These are phyloP conservation scores for Albizia julibrissin DNA, from an alignment of 306 rosid species.

Conservation along the genomic window DNA sequence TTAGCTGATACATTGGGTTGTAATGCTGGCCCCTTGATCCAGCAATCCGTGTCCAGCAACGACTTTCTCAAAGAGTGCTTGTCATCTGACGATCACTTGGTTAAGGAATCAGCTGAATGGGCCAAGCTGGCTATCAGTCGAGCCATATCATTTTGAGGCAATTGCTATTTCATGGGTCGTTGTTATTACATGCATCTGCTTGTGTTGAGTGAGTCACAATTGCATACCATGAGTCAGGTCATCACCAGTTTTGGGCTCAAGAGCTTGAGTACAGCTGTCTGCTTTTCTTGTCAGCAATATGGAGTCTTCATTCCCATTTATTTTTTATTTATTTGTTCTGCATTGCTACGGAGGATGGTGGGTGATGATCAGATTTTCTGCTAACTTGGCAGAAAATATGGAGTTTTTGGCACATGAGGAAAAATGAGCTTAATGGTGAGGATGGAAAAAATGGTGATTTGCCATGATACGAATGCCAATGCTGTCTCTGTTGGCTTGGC, in stretches of 20 bases:
- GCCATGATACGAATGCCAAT: conserved; percentile 39
- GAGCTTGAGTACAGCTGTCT: conserved; percentile 50
- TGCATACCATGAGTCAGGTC: conserved; percentile 87
- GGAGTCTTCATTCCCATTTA: conserved; percentile 46
- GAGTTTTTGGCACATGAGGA: conserved; percentile 30
- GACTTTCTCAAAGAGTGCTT: conserved; percentile 54
- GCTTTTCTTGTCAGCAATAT: conserved; percentile 55
- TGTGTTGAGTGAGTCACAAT: conserved; percentile 66
- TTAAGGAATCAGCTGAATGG: conserved; percentile 79
- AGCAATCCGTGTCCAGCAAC: conserved; percentile 57
- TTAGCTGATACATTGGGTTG: conserved; percentile 69
- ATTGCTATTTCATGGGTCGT: conserved; percentile 41
- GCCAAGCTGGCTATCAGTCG: conserved; percentile 66
- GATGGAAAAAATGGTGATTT: conserved; percentile 34
- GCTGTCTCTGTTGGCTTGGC: conserved; percentile 37
- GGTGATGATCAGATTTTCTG: conserved; percentile 65
- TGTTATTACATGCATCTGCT: conserved; percentile 81
- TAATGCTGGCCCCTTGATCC: conserved; percentile 58
- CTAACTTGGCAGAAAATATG: conserved; percentile 73
- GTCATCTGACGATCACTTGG: conserved; percentile 55
- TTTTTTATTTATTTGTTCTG: conserved; percentile 47
- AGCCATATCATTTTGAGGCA: conserved; percentile 60
- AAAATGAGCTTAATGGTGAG: conserved; percentile 38
- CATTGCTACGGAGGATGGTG: conserved; percentile 61
- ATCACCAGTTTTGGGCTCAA: conserved; percentile 69